Percentiles rank a stretch among this genome's conserved stretches.
These are phyloP conservation scores for Tylopilus intermedius DNA, from an alignment of 768 basidiomycete species.

Conservation along the genomic window DNA sequence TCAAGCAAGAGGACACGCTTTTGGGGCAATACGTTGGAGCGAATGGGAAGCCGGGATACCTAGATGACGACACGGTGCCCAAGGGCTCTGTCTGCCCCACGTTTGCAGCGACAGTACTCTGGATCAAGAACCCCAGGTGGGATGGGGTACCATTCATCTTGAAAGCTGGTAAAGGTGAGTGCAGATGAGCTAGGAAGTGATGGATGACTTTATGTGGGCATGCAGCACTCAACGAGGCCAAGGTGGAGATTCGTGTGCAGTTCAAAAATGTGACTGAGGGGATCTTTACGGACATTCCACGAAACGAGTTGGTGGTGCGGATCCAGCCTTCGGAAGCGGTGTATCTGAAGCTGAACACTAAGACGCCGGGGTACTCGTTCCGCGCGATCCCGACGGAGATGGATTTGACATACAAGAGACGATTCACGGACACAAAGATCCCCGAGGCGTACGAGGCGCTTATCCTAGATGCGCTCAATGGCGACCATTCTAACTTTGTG, in stretches of 20 bases:
- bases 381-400: constrained; percentile 93
- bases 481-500: constrained; percentile 99
- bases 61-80: constrained; percentile 94
- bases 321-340: constrained; percentile 96
- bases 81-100: constrained; percentile 91
- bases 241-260: constrained; percentile 96
- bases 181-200: constrained; percentile 4
- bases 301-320: constrained; percentile 96
- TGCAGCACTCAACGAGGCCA: constrained; percentile 92
- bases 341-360: constrained; percentile 95
- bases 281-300: constrained; percentile 92
- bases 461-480: constrained; percentile 91
- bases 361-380: constrained; percentile 87
- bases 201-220: constrained; percentile 8
- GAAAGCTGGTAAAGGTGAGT: constrained; percentile 92
- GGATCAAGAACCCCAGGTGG: constrained; percentile 95
- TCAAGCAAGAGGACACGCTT: constrained; percentile 71
- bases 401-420: constrained; percentile 96
- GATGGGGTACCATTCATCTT: constrained; percentile 98
- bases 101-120: constrained; percentile 83
- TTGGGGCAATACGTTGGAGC: constrained; percentile 91
- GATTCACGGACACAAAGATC: constrained; percentile 86
- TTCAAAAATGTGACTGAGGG: constrained; percentile 97
- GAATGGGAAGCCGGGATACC: constrained; percentile 96
- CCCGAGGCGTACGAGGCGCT: constrained; percentile 96